Evolutionary conservation across 768 basidiomycete species (phyloP).

Genomic region (Suillus lakei): DNA sequence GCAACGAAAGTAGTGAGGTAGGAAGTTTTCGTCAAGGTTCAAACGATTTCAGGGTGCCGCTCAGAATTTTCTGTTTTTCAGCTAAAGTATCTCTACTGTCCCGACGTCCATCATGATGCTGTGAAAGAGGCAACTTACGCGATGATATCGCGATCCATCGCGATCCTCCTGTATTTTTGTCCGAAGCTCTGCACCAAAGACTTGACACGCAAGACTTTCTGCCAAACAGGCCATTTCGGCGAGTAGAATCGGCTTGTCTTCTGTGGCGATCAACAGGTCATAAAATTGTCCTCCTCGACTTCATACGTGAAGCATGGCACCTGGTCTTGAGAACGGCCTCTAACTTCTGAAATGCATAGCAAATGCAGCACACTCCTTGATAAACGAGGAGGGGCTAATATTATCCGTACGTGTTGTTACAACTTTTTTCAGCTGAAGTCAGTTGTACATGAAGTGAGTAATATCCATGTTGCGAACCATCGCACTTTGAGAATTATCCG

Average conservation of each 20-base stretch:
- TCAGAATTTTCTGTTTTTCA: background rate
- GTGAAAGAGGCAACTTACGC: background rate
- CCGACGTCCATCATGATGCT: background rate
- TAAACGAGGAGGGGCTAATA: background rate
- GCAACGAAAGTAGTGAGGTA: background rate
- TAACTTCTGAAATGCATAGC: background rate
- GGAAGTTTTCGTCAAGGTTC: background rate
- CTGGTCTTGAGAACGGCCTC: background rate
- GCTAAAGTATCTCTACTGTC: background rate
- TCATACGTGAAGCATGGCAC: background rate
- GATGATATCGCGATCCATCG: background rate
- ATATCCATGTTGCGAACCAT: background rate
- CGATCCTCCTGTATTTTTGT: background rate
- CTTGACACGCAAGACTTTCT: background rate
- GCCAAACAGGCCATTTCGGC: background rate
- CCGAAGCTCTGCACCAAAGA: background rate
- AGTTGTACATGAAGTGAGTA: background rate
- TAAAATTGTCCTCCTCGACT: background rate
- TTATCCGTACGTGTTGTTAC: background rate
- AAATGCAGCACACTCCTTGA: background rate
- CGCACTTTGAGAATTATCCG: background rate
- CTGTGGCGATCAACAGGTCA: too few species aligned
- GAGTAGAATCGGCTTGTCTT: background rate
- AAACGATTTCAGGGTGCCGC: background rate
- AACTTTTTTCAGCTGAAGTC: background rate